Percentiles rank a stretch among this genome's conserved stretches.
Evolutionary conservation across 1,284 basidiomycete genomes (phyloP).

Genomic region (Ganoderma lucidum): DNA sequence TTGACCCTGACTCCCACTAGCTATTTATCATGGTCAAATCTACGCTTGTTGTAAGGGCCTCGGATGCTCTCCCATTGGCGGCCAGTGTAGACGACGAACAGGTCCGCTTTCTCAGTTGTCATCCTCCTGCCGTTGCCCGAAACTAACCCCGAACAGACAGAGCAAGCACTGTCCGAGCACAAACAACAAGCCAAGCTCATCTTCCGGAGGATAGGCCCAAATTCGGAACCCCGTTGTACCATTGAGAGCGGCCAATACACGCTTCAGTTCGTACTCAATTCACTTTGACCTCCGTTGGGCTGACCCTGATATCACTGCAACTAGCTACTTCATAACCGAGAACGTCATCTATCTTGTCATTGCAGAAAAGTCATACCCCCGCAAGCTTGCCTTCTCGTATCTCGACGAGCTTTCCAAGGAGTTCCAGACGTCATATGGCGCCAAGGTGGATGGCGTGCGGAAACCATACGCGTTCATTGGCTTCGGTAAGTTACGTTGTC

Average conservation of each 20-base stretch:
- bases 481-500: slow-evolving; percentile 73
- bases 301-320: neutral
- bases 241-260: slow-evolving; percentile 97
- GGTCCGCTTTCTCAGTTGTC: slow-evolving; percentile 52
- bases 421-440: slow-evolving; percentile 90
- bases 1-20: neutral
- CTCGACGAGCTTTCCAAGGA: slow-evolving; percentile 98
- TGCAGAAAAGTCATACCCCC: slow-evolving; percentile 95
- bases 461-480: slow-evolving; percentile 97
- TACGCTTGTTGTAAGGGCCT: slow-evolving; percentile 91
- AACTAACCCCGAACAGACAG: slow-evolving; percentile 66
- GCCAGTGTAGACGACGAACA: slow-evolving; percentile 96
- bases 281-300: slow-evolving; percentile 15
- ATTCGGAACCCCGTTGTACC: slow-evolving; percentile 94
- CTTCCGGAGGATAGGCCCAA: slow-evolving; percentile 92
- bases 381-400: slow-evolving; percentile 98
- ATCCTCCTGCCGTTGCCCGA: slow-evolving; percentile 8
- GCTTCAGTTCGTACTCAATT: slow-evolving; percentile 74
- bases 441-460: slow-evolving; percentile 84
- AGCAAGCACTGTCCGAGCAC: slow-evolving; percentile 93
- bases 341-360: slow-evolving; percentile 97
- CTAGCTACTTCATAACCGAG: slow-evolving; percentile 92
- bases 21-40: slow-evolving; percentile 80
- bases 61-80: slow-evolving; percentile 90
- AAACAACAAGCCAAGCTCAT: slow-evolving; percentile 99